Conservation (phyloP, 2,329 filamentous ascomycete genomes). For the Claviceps cyperi region DNA sequence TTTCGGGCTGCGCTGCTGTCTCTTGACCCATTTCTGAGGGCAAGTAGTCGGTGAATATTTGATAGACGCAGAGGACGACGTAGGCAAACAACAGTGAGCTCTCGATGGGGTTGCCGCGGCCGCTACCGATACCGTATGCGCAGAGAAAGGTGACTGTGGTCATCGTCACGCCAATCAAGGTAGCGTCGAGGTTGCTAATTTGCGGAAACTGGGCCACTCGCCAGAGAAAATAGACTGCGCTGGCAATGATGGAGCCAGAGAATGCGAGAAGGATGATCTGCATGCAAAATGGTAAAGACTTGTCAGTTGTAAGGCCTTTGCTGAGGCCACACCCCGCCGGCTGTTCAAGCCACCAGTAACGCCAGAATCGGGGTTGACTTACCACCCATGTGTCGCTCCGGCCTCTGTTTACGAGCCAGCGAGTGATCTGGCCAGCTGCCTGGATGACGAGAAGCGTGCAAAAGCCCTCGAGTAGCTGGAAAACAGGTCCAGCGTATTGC, state of each 20-base stretch:
- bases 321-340: too few species aligned
- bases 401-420: conserved; percentile 87
- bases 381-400: conserved; percentile 96
- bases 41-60: conserved; percentile 97
- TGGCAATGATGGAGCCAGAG: conserved; percentile 83
- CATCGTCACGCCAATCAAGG: conserved; percentile 81
- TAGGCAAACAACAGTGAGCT: conserved; percentile 93
- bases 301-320: too few species aligned
- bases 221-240: conserved; percentile 92
- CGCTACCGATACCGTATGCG: conserved; percentile 85
- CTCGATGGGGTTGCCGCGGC: conserved; percentile 87
- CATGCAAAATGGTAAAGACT: too few species aligned
- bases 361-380: conserved; percentile 21
- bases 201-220: conserved; percentile 86
- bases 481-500: conserved; percentile 82
- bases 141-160: conserved; percentile 87
- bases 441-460: conserved; percentile 94
- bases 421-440: conserved; percentile 81
- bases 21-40: conserved; percentile 52
- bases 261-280: conserved; percentile 79
- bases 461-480: conserved; percentile 91
- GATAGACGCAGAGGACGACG: conserved; percentile 95
- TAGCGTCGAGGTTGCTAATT: conserved; percentile 82
- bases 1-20: conserved; percentile 56
- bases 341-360: too few species aligned